A percentile compares a stretch with the other conserved stretches of the same genome.
Evolutionary conservation across 768 basidiomycete species (phyloP).

Genomic region (Asterophora lycoperdoides): DNA sequence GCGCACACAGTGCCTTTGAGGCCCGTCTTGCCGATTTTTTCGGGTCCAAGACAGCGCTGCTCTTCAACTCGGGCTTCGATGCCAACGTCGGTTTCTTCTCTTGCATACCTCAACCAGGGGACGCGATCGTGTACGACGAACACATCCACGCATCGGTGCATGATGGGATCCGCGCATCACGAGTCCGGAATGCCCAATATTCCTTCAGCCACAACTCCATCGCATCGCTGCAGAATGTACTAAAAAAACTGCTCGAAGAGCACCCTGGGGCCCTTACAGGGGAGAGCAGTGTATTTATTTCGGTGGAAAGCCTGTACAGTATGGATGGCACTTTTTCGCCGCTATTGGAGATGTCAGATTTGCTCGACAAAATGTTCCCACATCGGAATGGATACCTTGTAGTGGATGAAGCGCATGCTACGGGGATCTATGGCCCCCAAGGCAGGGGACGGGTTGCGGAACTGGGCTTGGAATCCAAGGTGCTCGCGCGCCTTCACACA

Average conservation of each 20-base stretch:
- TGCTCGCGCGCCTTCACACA: constrained; percentile 79
- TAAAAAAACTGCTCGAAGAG: constrained; percentile 38
- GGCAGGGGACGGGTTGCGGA: constrained; percentile 73
- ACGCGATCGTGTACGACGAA: constrained; percentile 24
- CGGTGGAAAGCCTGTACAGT: constrained; percentile 86
- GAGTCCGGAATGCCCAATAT: constrained; percentile 36
- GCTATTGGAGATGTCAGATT: constrained; percentile 57
- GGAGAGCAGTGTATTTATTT: constrained; percentile 60
- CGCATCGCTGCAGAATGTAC: constrained; percentile 37
- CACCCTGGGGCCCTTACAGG: constrained; percentile 35
- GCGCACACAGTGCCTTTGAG: constrained; percentile 70
- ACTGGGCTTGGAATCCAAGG: constrained; percentile 64
- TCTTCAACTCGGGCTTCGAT: constrained; percentile 93
- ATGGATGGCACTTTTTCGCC: constrained; percentile 96
- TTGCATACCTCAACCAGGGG: constrained; percentile 70
- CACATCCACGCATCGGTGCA: constrained; percentile 88
- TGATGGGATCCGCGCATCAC: constrained; percentile 78
- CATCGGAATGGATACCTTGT: constrained; percentile 64
- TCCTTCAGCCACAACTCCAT: constrained; percentile 76
- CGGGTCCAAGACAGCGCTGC: constrained; percentile 53
- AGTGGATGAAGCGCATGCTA: constrained; percentile 93
- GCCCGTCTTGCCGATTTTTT: constrained; percentile 63
- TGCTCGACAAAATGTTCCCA: constrained; percentile 60
- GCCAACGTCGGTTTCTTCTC: constrained; percentile 88
- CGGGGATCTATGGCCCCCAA: constrained; percentile 78